Evolutionary conservation across 306 rosid genomes (phyloP).

Genomic region (Lupinus albus): DNA sequence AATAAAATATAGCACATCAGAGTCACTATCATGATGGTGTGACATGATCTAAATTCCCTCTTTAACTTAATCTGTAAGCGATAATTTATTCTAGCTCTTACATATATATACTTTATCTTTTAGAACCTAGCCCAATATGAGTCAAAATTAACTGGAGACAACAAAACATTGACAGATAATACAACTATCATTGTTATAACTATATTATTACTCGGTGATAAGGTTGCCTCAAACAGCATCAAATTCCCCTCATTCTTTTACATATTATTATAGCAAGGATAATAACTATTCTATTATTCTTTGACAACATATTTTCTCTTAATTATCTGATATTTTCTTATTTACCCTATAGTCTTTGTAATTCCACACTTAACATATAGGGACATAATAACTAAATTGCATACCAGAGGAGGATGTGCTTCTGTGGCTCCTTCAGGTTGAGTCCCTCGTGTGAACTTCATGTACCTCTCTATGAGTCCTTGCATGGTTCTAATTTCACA

Average conservation of each 20-base stretch:
- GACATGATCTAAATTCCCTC: not conserved
- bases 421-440: slow-evolving; percentile 53
- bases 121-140: slow-evolving; percentile 32
- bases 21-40: not conserved
- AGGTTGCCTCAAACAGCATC: slow-evolving; percentile 38
- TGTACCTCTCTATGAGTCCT: slow-evolving; percentile 81
- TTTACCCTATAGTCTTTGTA: not conserved
- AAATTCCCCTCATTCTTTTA: slow-evolving; percentile 34
- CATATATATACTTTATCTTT: not conserved
- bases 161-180: slow-evolving; percentile 19
- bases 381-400: not conserved
- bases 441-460: slow-evolving; percentile 56
- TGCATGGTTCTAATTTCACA: slow-evolving; percentile 72
- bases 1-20: too few species aligned
- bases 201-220: slow-evolving; percentile 4
- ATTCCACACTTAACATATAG: not conserved
- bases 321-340: not conserved
- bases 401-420: slow-evolving; percentile 55
- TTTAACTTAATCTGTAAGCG: not conserved
- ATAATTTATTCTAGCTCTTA: not conserved
- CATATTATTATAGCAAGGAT: not conserved
- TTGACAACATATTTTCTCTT: not conserved
- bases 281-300: slow-evolving; percentile 3
- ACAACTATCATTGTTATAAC: not conserved
- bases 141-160: slow-evolving; percentile 26